These are phyloP conservation scores for Hanseniaspora vineae DNA, from an alignment of 805 yeast genomes.

Conservation along the genomic window DNA sequence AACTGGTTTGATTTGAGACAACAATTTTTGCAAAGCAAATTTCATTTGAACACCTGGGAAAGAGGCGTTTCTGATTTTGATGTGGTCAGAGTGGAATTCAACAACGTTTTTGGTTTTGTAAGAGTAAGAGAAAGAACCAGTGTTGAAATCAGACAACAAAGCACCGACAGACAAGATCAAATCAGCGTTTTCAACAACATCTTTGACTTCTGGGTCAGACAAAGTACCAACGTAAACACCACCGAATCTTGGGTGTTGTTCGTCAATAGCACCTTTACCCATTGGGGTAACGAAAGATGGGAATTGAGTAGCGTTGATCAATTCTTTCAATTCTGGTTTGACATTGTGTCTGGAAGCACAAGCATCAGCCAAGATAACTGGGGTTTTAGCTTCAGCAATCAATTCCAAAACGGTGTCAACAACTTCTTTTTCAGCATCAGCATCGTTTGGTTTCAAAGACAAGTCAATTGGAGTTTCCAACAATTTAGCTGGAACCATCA, in stretches of 20 bases:
- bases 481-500: constrained; percentile 40
- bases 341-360: constrained; percentile 73
- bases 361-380: constrained; percentile 72
- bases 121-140: constrained; percentile 73
- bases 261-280: constrained; percentile 78
- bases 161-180: constrained; percentile 72
- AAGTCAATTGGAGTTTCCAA: constrained; percentile 57
- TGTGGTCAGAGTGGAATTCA: constrained; percentile 69
- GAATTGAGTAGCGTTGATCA: constrained; percentile 59
- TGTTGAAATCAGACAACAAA: constrained; percentile 75
- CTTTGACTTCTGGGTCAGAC: constrained; percentile 58
- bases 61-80: constrained; percentile 55
- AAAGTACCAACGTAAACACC: constrained; percentile 83
- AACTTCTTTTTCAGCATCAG: constrained; percentile 52
- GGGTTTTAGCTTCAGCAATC: constrained; percentile 48
- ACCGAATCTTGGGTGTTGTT: constrained; percentile 58
- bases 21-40: constrained; percentile 33
- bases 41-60: constrained; percentile 68
- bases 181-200: constrained; percentile 62
- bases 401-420: constrained; percentile 37
- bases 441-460: constrained; percentile 42
- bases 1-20: constrained; percentile 25
- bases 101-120: constrained; percentile 63
- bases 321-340: constrained; percentile 44
- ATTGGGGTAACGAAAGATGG: constrained; percentile 80